Percentiles rank a stretch among this genome's conserved stretches.
Conservation (phyloP, 2,329 filamentous ascomycete species). For the Trichoderma koningii region DNA sequence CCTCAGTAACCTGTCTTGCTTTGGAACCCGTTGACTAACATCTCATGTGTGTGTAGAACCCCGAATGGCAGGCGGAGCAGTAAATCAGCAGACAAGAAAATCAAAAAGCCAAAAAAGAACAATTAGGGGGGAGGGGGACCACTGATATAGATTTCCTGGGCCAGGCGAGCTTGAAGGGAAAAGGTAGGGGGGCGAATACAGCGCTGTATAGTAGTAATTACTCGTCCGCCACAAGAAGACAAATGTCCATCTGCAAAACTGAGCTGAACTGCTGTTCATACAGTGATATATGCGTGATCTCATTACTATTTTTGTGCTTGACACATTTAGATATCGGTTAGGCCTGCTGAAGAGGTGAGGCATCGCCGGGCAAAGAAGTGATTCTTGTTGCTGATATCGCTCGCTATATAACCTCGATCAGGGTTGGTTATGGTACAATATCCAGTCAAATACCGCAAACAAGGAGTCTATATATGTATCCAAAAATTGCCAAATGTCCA, state of each 20-base stretch:
- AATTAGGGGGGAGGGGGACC: not conserved
- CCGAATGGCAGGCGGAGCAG: slow-evolving; percentile 46
- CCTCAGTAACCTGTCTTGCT: not conserved
- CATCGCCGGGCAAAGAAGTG: not conserved
- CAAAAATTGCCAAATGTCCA: not conserved
- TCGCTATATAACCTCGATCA: not conserved
- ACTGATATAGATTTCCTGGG: slow-evolving; percentile 27
- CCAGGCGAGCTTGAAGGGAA: slow-evolving; percentile 27
- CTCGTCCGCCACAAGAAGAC: slow-evolving; percentile 31
- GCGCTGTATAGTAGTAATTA: slow-evolving; percentile 42
- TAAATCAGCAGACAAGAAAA: slow-evolving; percentile 39
- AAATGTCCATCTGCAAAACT: not conserved
- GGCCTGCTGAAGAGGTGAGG: no score
- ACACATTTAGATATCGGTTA: no score
- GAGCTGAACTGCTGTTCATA: no score
- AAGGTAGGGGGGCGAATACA: slow-evolving; percentile 29
- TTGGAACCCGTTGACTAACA: not conserved
- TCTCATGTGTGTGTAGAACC: slow-evolving; percentile 37
- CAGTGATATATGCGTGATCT: not conserved
- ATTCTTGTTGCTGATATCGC: not conserved
- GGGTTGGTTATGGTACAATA: not conserved
- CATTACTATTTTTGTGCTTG: no score
- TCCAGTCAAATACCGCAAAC: not conserved
- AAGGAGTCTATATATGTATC: slow-evolving; percentile 6
- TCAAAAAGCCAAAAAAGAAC: slow-evolving; percentile 4